Percentiles rank a stretch among this genome's conserved stretches.
phyloP scores from a whole-genome alignment of 1,284 basidiomycete genomes.

The Phlebopus sp. region DNA sequence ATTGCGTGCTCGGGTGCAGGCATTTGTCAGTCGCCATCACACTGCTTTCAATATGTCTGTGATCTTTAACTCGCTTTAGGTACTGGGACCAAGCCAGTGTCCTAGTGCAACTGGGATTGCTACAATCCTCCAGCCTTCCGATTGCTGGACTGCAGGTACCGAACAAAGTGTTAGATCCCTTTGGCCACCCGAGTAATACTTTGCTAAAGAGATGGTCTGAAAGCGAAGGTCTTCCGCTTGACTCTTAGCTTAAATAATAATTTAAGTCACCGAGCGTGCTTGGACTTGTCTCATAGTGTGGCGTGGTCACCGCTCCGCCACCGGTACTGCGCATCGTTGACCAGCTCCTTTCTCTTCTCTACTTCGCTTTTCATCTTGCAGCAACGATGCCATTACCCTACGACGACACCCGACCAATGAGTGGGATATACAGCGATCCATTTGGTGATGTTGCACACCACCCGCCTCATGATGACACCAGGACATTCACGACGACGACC shows the following conservation, averaged over 20 bases:
- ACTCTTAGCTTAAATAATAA: conserved; percentile 1
- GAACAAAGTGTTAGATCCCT: conserved; percentile 43
- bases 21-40: conserved; percentile 18
- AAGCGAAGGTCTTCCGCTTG: conserved; percentile 37
- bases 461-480: conserved; percentile 22
- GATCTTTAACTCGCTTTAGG: conserved; percentile 21
- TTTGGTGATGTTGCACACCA: conserved; percentile 24
- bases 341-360: background rate
- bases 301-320: background rate
- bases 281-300: background rate
- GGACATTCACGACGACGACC: conserved; percentile 20
- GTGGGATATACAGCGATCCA: conserved; percentile 19
- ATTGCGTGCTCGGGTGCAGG: conserved; percentile 9
- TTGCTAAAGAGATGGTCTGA: conserved; percentile 40
- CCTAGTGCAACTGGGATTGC: conserved; percentile 42
- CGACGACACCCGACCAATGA: conserved; percentile 8
- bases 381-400: conserved; percentile 23
- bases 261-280: too few relatives aligned
- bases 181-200: conserved; percentile 39
- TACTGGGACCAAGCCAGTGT: conserved; percentile 49
- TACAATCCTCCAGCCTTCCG: conserved; percentile 34
- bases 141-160: conserved; percentile 40
- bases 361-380: conserved; percentile 17
- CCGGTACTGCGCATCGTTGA: conserved; percentile 1
- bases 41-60: background rate